Evolutionary conservation across 495 filamentous ascomycete genomes (phyloP).

Genomic region (Neurospora sp.): DNA sequence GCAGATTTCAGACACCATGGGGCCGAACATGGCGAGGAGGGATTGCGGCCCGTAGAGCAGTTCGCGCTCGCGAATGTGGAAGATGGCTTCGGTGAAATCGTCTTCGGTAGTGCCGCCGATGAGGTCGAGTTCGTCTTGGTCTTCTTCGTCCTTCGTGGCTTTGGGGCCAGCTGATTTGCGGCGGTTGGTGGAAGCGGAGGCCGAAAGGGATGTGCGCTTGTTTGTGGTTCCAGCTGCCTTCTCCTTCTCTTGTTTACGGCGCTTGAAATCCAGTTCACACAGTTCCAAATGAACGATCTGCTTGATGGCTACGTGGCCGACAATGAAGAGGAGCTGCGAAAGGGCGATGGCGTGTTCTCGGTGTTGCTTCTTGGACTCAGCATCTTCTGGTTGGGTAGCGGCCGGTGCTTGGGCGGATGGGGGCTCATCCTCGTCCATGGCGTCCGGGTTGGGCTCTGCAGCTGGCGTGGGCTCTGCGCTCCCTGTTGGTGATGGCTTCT

Average conservation of each 20-base stretch:
- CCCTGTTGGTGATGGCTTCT: conserved; percentile 10
- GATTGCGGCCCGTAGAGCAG: conserved; percentile 81
- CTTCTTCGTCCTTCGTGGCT: conserved; percentile 44
- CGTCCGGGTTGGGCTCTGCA: conserved; percentile 15
- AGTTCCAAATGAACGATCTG: conserved; percentile 99
- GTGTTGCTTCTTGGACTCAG: conserved; percentile 27
- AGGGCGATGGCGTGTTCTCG: conserved; percentile 62
- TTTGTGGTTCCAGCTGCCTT: conserved; percentile 48
- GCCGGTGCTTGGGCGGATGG: conserved; percentile 19
- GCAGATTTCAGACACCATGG: conserved; percentile 85
- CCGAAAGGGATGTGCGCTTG: conserved; percentile 19
- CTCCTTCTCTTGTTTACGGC: conserved; percentile 88
- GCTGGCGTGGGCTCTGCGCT: background rate
- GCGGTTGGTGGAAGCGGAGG: conserved; percentile 2
- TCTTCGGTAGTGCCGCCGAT: conserved; percentile 97
- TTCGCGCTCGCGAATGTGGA: conserved; percentile 87
- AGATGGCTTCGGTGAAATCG: conserved; percentile 95
- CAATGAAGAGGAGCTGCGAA: conserved; percentile 88
- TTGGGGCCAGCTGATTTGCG: conserved; percentile 1
- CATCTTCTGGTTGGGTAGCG: conserved; percentile 18
- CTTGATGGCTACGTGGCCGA: conserved; percentile 95
- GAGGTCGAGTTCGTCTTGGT: conserved; percentile 81
- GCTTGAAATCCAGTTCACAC: conserved; percentile 94
- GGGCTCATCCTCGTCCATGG: conserved; percentile 15
- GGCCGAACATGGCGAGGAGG: conserved; percentile 79